phyloP scores from a whole-genome alignment of 345 rosid genomes.

The Garcia nutans region DNA sequence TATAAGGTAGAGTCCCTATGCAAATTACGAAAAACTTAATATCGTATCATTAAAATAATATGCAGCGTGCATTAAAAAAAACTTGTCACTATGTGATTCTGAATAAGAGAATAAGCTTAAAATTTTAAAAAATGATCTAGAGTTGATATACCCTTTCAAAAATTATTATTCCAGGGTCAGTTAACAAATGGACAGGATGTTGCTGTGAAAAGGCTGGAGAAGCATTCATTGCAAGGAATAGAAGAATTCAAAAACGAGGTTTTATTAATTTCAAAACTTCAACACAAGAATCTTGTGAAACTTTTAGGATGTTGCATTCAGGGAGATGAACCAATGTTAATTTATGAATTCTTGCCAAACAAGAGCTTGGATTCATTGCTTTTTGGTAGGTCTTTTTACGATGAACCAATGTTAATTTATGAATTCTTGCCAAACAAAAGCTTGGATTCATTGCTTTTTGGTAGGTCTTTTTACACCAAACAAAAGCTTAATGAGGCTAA shows the following conservation, averaged over 20 bases:
- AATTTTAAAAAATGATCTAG: too few relatives aligned
- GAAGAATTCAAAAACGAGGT: neutral
- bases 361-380: conserved; percentile 23
- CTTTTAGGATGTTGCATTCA: neutral
- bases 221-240: neutral
- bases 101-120: too few relatives aligned
- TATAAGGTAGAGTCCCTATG: conserved; percentile 21
- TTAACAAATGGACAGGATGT: neutral
- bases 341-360: conserved; percentile 11
- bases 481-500: too few relatives aligned
- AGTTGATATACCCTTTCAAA: neutral
- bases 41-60: too few relatives aligned
- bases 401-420: neutral
- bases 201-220: neutral
- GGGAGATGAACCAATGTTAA: neutral
- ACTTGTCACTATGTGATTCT: too few relatives aligned
- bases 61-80: too few relatives aligned
- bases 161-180: neutral
- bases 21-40: too few relatives aligned
- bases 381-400: conserved; percentile 4
- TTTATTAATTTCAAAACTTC: neutral
- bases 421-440: conserved; percentile 19
- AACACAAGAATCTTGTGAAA: neutral
- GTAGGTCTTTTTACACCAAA: neutral
- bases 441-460: conserved; percentile 21